Percentiles rank a stretch among this genome's conserved stretches.
Evolutionary conservation across 148 eudicot genomes (phyloP).

Genomic region (Spergularia marina): DNA sequence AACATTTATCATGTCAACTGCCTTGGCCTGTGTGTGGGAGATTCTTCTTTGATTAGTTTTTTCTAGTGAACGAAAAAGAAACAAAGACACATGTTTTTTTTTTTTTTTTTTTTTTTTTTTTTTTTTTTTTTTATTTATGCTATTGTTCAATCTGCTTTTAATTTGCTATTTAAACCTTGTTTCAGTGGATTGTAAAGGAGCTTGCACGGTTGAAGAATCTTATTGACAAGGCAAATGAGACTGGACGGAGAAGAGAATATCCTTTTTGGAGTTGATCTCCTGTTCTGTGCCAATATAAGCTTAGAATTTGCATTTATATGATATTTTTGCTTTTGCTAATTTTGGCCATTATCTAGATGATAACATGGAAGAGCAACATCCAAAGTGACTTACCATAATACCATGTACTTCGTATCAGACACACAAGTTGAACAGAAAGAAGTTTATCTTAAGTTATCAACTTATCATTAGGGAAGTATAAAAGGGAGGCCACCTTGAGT

Average conservation of each 20-base stretch:
- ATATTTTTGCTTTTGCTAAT: not conserved
- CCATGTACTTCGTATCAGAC: not conserved
- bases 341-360: not conserved
- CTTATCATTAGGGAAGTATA: too few relatives aligned
- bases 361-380: not conserved
- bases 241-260: constrained; percentile 35
- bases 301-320: not conserved
- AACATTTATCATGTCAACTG: not conserved
- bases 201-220: constrained; percentile 27
- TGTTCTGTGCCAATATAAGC: constrained; percentile 3
- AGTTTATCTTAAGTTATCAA: too few relatives aligned
- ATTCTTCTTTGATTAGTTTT: not conserved
- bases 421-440: too few relatives aligned
- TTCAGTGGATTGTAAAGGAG: constrained; percentile 34
- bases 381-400: not conserved
- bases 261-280: constrained; percentile 22
- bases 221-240: constrained; percentile 38
- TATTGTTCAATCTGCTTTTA: not conserved
- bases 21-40: not conserved
- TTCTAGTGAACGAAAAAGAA: not conserved
- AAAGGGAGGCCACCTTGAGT: too few relatives aligned
- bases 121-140: not conserved
- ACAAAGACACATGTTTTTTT: not conserved
- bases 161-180: not conserved
- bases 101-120: not conserved